Percentiles rank a stretch among this genome's conserved stretches.
Evolutionary conservation across 495 filamentous ascomycete genomes (phyloP).

Genomic region (Tuber aestivum): DNA sequence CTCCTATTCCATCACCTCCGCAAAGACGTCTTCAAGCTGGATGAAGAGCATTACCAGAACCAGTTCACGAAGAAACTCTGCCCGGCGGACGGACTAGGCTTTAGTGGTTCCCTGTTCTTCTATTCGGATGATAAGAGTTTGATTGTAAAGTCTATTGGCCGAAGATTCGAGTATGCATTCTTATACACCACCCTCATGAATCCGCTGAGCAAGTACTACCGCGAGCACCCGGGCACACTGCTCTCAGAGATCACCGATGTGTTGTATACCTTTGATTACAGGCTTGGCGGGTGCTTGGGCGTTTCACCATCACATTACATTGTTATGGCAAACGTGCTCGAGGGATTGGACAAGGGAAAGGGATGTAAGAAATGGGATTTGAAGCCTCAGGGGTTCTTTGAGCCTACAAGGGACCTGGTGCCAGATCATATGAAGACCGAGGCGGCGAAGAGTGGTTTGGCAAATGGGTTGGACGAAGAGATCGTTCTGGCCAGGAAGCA

Average conservation of each 20-base stretch:
- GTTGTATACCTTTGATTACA: slow-evolving; percentile 35
- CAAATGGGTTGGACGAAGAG: slow-evolving; percentile 39
- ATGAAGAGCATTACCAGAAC: slow-evolving; percentile 32
- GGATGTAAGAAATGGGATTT: slow-evolving; percentile 38
- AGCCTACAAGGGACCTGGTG: slow-evolving; percentile 38
- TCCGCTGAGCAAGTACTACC: slow-evolving; percentile 25
- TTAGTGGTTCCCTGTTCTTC: slow-evolving; percentile 38
- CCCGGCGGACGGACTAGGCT: slow-evolving; percentile 34
- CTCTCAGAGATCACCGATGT: slow-evolving; percentile 33
- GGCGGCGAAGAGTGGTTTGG: slow-evolving; percentile 36
- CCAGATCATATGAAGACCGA: slow-evolving; percentile 34
- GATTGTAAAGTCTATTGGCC: slow-evolving; percentile 37
- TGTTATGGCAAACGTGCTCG: slow-evolving; percentile 36
- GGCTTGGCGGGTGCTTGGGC: slow-evolving; percentile 35
- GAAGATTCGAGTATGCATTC: slow-evolving; percentile 39
- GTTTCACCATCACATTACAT: slow-evolving; percentile 39
- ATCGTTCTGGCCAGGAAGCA: slow-evolving; percentile 29
- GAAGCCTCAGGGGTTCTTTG: slow-evolving; percentile 40
- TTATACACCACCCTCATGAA: slow-evolving; percentile 33
- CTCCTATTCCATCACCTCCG: slow-evolving; percentile 35
- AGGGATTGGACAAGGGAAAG: slow-evolving; percentile 30
- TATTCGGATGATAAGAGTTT: slow-evolving; percentile 30
- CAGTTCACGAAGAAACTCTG: slow-evolving; percentile 24
- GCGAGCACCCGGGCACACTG: slow-evolving; percentile 23
- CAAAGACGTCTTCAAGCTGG: slow-evolving; percentile 25